Conservation (phyloP, 257 asterid genomes). For the Solanum dulcamara region DNA sequence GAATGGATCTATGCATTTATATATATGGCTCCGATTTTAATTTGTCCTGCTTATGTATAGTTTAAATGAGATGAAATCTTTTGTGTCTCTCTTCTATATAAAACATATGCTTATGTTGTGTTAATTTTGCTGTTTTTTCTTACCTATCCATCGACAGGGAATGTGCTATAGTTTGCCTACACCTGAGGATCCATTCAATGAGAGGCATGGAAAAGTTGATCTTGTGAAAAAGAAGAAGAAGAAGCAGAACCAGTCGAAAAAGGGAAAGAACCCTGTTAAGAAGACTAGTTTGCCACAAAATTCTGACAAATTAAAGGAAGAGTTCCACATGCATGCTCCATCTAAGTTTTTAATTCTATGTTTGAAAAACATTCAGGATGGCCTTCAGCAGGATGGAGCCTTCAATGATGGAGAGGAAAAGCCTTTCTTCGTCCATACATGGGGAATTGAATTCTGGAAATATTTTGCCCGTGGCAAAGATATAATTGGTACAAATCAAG, state of each 20-base stretch:
- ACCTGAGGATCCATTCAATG: constrained; percentile 75
- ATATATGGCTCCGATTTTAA: not conserved
- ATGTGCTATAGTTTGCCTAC: constrained; percentile 95
- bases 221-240: constrained; percentile 21
- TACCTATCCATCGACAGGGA: constrained; percentile 37
- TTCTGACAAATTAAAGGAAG: constrained; percentile 22
- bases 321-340: constrained; percentile 24
- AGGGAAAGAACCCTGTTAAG: constrained; percentile 14
- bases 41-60: not conserved
- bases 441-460: constrained; percentile 89
- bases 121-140: not conserved
- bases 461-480: constrained; percentile 49
- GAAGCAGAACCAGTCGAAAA: constrained; percentile 13
- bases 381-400: constrained; percentile 22
- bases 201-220: constrained; percentile 31
- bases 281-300: constrained; percentile 13
- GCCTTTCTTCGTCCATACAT: constrained; percentile 41
- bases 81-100: no score
- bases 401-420: constrained; percentile 14
- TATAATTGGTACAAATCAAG: constrained; percentile 47
- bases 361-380: constrained; percentile 53
- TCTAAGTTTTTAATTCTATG: constrained; percentile 59
- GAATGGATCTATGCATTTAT: not conserved
- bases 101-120: no score
- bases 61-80: no score